Base-by-base conservation (phyloP, 1,284 basidiomycete species). In the Tilletia horrida region DNA sequence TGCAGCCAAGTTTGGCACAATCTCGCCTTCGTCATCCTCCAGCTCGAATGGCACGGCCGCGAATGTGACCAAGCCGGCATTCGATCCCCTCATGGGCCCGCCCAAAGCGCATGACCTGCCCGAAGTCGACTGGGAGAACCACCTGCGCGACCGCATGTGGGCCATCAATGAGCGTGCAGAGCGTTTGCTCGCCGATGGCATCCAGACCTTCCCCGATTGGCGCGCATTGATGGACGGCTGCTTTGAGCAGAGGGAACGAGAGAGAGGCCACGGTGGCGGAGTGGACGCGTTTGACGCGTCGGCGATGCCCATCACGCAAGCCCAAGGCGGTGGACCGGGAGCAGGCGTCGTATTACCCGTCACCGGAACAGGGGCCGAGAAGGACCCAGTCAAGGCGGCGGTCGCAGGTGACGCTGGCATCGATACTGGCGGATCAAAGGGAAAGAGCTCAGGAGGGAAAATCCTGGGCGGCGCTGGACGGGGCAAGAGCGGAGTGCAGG, bases 151-250 rank as follows among this genome's bases (percentile, higher is more conserved):
- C 47, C 71, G 74, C 2, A 67, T 73, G 68, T 79, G 77, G 77
- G 69, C 73, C 31, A 70, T 75, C 67, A 79, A 79, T 66, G 68
- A 76, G 14, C 66, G 74, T 42, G 74, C 75, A 50, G 77, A 79
- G 66, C 73, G 75, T 63, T 69, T 76, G 52, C 31, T 59, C 6
- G 55, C 61, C 9, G 61, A 44, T 44, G 77, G 77, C 29, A 71
- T 76, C 1, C 66, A 52, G 63, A 75, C 72, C 66, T 78, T 72
- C 65, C 80, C 80, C 2, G 78, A 81, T 71, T 81, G 80, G 80
- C 73, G 78, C 52, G 77, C 71, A 23, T 69, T 81, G 29, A 81
- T 81, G 79, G 79, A 81, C 66, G 68, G 63, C 42, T 81, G 80
- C 76, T 79, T 73, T 66, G 70, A 76, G 67, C 74, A 79, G 71